Base-by-base conservation (phyloP, 495 filamentous ascomycete species). In the Bombardia bombarda region DNA sequence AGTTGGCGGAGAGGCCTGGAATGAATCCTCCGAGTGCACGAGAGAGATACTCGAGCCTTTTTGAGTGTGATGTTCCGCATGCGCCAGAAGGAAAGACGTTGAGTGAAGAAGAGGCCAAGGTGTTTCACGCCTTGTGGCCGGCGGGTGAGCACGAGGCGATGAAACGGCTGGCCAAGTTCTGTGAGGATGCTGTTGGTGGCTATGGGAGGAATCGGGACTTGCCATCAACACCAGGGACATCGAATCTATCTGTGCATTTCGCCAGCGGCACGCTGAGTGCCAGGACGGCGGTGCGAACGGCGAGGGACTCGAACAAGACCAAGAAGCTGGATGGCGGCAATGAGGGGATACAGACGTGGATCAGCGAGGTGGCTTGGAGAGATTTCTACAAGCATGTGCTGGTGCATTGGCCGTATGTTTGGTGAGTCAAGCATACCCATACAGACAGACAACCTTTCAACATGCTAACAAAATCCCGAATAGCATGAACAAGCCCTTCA, bases 401-500 rank as follows among this genome's bases (percentile, higher is more conserved):
- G 12, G 83, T 77, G 3, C 69, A 90, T 43, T 95, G 86, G 86
- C 90, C 90, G 4, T 92, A 87, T 49, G 76, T 93, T 25, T 90
- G 87, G 84, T 87, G 60, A 42, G 71, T 55, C 7, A 84, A 86
- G 58, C 42, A 69, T 54, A 7, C 20, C 30, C 9, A 21, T 21
- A 16, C 17, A 14, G 0, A 12, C 5, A 2, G 3, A 2, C 26
- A 32, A 26, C 14, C 3, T 34, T 28, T 39, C 52, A n/a, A n/a
- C 21, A 20, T 47, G 36, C 13, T 28, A 19, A 21, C n/a, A 9
- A 46, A 42, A 55, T 3, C 0, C 19, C 31, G 18, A 16, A 1
- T 26, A 86, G 86, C 60, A 95, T 95, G 90, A 84, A 84, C 67
- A 95, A 92, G 52, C 85, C 88, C 10, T 95, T 90, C 73, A 95